Conservation (phyloP, 331 rosid species). For the Rhamnella rubrinervis region DNA sequence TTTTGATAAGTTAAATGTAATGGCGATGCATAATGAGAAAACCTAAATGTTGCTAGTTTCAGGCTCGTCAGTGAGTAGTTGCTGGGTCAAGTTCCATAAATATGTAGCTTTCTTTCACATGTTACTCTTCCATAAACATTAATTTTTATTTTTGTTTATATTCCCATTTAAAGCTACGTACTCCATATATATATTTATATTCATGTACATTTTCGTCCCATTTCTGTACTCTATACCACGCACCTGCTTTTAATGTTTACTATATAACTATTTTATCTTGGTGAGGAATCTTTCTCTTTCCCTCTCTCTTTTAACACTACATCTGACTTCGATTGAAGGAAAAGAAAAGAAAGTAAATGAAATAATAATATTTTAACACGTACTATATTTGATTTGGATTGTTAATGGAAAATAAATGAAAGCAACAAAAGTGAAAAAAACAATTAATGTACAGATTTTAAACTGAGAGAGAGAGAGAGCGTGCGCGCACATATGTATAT, state of each 20-base stretch:
- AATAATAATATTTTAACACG: no score
- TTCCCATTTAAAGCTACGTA: constrained; percentile 14
- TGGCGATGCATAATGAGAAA: constrained; percentile 25
- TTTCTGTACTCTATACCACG: constrained; percentile 22
- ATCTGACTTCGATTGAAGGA: background rate
- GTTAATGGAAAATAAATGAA: no score
- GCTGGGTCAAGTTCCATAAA: constrained; percentile 35
- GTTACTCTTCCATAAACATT: constrained; percentile 28
- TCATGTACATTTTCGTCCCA: constrained; percentile 20
- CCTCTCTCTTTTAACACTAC: background rate
- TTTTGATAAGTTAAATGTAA: constrained; percentile 11
- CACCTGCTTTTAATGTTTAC: background rate
- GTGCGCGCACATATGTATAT: no score
- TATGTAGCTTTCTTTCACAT: constrained; percentile 37
- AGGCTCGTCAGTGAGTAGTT: constrained; percentile 38
- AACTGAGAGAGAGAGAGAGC: no score
- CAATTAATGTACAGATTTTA: no score
- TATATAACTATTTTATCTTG: background rate
- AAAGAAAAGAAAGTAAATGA: no score
- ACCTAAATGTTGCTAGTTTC: constrained; percentile 53
- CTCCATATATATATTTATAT: constrained; percentile 14
- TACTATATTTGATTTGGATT: no score
- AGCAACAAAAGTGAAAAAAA: no score
- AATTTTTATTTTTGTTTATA: constrained; percentile 20
- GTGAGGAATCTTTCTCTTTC: constrained; percentile 1